A percentile compares a stretch with the other conserved stretches of the same genome.
Conservation (phyloP, 495 filamentous ascomycete genomes). For the Talaromyces ruber region DNA sequence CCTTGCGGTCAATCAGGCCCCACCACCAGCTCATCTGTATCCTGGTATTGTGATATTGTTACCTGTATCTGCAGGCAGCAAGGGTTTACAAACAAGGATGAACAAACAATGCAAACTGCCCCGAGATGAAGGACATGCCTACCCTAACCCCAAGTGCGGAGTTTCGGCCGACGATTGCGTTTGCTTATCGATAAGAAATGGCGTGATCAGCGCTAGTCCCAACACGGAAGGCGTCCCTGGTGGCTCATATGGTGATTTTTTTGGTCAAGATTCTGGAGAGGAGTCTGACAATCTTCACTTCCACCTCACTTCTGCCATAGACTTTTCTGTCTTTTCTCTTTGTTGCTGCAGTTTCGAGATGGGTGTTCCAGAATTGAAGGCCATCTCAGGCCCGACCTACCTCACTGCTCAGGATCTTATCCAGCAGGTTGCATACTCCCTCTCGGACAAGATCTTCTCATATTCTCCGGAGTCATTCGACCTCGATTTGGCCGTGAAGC, state of each 20-base stretch:
- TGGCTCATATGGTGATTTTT: conserved; percentile 14
- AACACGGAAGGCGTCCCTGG: conserved; percentile 18
- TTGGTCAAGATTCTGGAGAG: conserved; percentile 9
- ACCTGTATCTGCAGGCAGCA: too few relatives aligned
- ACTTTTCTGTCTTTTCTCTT: not conserved
- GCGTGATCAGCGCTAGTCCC: conserved; percentile 32
- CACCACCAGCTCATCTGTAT: too few relatives aligned
- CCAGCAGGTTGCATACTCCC: conserved; percentile 87
- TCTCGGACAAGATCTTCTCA: conserved; percentile 93
- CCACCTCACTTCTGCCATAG: not conserved
- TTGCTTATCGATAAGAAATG: conserved; percentile 29
- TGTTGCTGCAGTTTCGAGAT: conserved; percentile 19
- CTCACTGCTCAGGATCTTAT: conserved; percentile 83
- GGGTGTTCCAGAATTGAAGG: conserved; percentile 36
- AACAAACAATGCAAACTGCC: not conserved
- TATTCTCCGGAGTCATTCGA: conserved; percentile 93
- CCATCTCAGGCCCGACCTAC: conserved; percentile 84
- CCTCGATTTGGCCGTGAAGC: conserved; percentile 68
- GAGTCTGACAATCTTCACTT: not conserved
- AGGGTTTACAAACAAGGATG: not conserved
- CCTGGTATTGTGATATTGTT: too few relatives aligned
- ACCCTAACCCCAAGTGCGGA: not conserved
- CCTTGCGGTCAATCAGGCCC: too few relatives aligned
- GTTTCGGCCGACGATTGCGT: not conserved
- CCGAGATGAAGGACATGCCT: too few relatives aligned